Evolutionary conservation across 2,329 filamentous ascomycete genomes (phyloP), one percentile per base, ranked within the genome.

Genomic region (Aspergillus novofumigatus): DNA sequence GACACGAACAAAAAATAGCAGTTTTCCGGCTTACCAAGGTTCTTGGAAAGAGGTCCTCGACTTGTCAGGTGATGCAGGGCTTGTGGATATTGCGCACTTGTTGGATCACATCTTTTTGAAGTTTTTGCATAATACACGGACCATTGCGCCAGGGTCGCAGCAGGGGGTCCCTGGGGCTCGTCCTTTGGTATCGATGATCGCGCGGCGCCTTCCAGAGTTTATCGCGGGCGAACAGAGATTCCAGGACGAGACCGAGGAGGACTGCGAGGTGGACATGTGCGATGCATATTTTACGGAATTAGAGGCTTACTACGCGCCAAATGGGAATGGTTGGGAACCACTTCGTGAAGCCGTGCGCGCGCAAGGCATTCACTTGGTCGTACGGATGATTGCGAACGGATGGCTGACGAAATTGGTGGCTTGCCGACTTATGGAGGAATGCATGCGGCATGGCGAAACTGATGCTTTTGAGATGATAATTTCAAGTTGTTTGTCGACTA

Each of bases 281-380:
- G 69, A 75, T 65, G 68, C 67, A 51, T 75, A 77, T 55, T 75
- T 76, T 58, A 76, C 74, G 6, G 73, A 77, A 56, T 56, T 77
- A 52, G 75, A 77, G 57, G 61, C 66, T 29, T 69, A 69, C 51
- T 77, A 76, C 63, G 69, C 73, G 2, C 67, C 69, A 11, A 58
- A 62, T 48, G 67, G 67, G 25, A 59, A 59, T 56, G 74, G 74
- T 21, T 77, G 75, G 75, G 68, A 63, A 51, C 75, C 75, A 44
- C 65, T 77, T 17, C 74, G 73, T 25, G 71, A 75, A 58, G 72
- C 74, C 53, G 73, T 75, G 29, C 73, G 75, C 23, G 67, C 73
- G 1, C 74, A 75, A 58, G 75, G 75, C 10, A 71, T 77, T 44
- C 63, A 68, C 56, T 55, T 77, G 51, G 65, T 77, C 20, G 71